Evolutionary conservation across 2,329 filamentous ascomycete species (phyloP).

Genomic region (Corinectria fuckeliana): DNA sequence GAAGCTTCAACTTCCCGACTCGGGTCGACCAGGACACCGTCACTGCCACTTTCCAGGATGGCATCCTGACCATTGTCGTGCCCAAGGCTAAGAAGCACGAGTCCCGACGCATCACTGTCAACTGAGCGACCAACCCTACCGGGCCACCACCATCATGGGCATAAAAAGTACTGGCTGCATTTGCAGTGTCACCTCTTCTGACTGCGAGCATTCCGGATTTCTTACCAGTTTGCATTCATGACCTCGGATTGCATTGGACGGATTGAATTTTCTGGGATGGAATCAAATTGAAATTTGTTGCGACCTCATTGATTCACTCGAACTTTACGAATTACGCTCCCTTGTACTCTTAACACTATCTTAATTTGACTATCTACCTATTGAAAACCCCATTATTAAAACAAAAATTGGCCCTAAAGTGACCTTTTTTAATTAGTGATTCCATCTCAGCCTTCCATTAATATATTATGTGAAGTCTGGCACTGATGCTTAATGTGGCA

Average conservation of each 20-base stretch:
- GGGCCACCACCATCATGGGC: background rate
- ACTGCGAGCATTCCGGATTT: no score
- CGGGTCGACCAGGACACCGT: constrained; percentile 69
- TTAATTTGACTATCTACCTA: no score
- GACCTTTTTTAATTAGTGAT: background rate
- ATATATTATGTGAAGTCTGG: background rate
- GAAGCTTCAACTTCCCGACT: constrained; percentile 71
- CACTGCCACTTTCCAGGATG: constrained; percentile 67
- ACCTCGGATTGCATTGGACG: constrained; percentile 2
- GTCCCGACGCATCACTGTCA: constrained; percentile 61
- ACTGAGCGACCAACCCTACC: constrained; percentile 45
- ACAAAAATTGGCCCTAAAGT: no score
- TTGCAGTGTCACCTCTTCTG: background rate
- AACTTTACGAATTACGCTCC: constrained; percentile 24
- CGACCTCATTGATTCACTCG: constrained; percentile 10
- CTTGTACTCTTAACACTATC: constrained; percentile 32
- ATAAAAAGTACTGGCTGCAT: background rate
- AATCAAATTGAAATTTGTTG: constrained; percentile 11
- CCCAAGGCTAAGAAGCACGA: constrained; percentile 70
- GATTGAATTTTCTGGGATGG: constrained; percentile 6
- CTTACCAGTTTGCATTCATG: no score
- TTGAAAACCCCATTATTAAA: no score
- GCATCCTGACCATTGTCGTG: constrained; percentile 67
- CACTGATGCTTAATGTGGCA: background rate
- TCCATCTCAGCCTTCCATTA: background rate